Percentiles rank a stretch among this genome's conserved stretches.
These are phyloP conservation scores for Paraurostyla sp. DNA, from an alignment of 73 alveolate species.

Conservation along the genomic window DNA sequence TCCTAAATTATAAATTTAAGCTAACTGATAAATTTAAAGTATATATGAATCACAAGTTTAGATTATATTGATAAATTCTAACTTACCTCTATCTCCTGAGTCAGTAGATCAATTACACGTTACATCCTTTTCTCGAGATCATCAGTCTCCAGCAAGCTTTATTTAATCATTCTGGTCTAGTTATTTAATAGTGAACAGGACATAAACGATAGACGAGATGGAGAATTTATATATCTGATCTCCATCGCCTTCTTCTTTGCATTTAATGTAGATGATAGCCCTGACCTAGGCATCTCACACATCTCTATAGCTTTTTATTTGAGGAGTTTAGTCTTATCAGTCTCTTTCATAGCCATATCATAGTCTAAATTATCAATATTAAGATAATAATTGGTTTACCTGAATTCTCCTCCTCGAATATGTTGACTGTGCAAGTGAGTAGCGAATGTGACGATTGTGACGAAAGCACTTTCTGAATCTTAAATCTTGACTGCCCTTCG, in stretches of 20 bases:
- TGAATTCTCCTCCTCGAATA: constrained; percentile 54
- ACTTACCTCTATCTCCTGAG: constrained; percentile 42
- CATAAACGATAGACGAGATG: constrained; percentile 32
- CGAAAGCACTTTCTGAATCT: constrained; percentile 57
- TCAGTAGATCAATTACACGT: constrained; percentile 15
- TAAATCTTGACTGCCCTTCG: constrained; percentile 66
- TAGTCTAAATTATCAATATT: not conserved
- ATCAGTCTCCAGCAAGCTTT: constrained; percentile 55
- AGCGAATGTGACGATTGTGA: constrained; percentile 2
- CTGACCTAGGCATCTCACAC: constrained; percentile 53
- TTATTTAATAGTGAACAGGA: constrained; percentile 46
- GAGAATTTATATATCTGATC: constrained; percentile 37
- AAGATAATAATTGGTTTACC: constrained; percentile 23
- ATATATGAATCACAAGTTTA: too few species aligned
- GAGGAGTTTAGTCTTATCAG: constrained; percentile 29
- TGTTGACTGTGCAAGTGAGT: constrained; percentile 44
- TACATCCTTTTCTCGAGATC: constrained; percentile 14
- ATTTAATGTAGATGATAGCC: constrained; percentile 31
- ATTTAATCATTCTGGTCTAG: constrained; percentile 23
- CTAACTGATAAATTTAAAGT: not conserved
- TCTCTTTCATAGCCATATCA: constrained; percentile 38
- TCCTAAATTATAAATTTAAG: not conserved
- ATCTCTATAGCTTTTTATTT: constrained; percentile 44
- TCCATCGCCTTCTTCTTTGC: constrained; percentile 63
- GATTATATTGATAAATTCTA: not conserved